These are phyloP conservation scores for Paulownia fortunei DNA, from an alignment of 257 asterid species.

Conservation along the genomic window DNA sequence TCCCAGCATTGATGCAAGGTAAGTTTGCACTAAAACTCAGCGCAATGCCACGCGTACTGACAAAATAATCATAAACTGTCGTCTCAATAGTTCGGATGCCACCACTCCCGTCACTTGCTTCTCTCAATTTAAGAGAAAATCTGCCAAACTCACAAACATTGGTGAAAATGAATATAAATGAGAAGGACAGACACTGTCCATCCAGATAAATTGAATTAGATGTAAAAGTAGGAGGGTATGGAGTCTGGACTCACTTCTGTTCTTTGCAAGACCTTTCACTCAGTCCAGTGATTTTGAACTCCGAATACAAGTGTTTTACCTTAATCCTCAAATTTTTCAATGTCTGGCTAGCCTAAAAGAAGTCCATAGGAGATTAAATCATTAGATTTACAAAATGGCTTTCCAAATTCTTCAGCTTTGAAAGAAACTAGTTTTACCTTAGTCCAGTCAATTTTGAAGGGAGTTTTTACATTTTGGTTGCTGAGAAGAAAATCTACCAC, in stretches of 20 bases:
- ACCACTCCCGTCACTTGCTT: constrained; percentile 23
- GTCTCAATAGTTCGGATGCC: constrained; percentile 34
- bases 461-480: constrained; percentile 51
- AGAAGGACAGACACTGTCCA: background rate
- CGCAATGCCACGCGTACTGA: constrained; percentile 40
- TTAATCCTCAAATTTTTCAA: constrained; percentile 51
- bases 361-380: background rate
- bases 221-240: background rate
- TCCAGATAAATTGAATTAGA: background rate
- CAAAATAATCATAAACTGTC: constrained; percentile 60
- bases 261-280: constrained; percentile 53
- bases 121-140: constrained; percentile 33
- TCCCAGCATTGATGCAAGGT: constrained; percentile 63
- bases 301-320: constrained; percentile 44
- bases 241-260: constrained; percentile 46
- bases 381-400: background rate
- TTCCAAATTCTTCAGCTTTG: background rate
- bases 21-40: constrained; percentile 51
- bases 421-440: constrained; percentile 40
- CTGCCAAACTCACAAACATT: constrained; percentile 29
- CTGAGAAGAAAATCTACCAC: constrained; percentile 51
- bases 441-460: constrained; percentile 51
- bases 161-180: background rate
- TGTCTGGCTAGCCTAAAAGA: constrained; percentile 45
- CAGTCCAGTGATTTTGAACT: constrained; percentile 54